These are phyloP conservation scores for Trichoderma oligosporum DNA, from an alignment of 2,329 filamentous ascomycete species.

Conservation along the genomic window DNA sequence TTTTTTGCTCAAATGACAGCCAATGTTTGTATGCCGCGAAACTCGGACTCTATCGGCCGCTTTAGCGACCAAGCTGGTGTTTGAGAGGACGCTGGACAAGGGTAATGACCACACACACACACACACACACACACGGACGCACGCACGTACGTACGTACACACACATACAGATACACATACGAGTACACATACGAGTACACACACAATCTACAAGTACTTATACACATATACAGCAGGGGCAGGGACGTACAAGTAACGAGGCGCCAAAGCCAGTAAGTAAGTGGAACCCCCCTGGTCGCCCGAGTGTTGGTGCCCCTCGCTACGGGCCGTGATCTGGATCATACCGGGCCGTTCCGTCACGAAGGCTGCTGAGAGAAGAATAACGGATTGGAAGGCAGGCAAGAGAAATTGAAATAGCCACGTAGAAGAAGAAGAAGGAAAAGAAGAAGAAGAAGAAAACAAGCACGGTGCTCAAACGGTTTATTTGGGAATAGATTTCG, in stretches of 20 bases:
- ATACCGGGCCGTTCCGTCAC: constrained; percentile 20
- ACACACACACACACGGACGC: neutral
- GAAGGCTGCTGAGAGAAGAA: constrained; percentile 2
- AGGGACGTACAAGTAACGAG: constrained; percentile 2
- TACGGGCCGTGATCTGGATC: constrained; percentile 20
- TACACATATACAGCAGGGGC: constrained; percentile 1
- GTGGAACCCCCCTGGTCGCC: constrained; percentile 18
- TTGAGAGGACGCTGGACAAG: neutral
- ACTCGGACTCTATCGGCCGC: constrained; percentile 1
- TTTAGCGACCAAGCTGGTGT: constrained; percentile 1
- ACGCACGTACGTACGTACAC: neutral
- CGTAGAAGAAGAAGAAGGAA: neutral
- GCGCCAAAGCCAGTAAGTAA: constrained; percentile 17
- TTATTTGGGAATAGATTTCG: no score
- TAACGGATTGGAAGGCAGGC: neutral
- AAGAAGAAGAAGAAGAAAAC: no score
- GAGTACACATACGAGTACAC: neutral
- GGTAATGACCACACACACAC: constrained; percentile 1
- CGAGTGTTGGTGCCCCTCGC: constrained; percentile 19
- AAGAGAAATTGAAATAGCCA: neutral
- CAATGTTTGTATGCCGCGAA: constrained; percentile 6
- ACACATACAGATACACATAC: constrained; percentile 2
- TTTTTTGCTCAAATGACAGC: constrained; percentile 7
- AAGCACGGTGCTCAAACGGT: no score
- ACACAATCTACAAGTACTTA: no score